Evolutionary conservation across 805 yeast species (phyloP), one percentile per base, ranked within the genome.

Genomic region (Ogataea siamensis): DNA sequence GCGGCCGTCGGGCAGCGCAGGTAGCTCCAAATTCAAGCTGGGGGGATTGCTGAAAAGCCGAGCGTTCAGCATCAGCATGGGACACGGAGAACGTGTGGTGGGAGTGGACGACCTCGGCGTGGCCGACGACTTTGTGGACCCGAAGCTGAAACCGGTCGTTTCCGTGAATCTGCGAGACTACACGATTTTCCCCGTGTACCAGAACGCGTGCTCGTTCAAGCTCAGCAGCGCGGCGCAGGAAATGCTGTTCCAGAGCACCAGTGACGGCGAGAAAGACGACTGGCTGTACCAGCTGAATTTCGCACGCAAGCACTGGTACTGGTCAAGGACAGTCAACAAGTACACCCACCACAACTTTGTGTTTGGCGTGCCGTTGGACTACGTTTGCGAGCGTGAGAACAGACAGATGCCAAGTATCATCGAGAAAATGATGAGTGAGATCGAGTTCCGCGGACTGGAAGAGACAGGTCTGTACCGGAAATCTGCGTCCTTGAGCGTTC

Each of bases 381-480:
- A 77, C 46, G 75, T 88, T 4, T 87, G 96, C 57, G 74, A 69
- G 37, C 69, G 95, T 34, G 95, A 87, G 49, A 65, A 73, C 7
- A 63, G 78, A 0, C 45, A 62, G 2, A 65, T 80, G 21, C 98
- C 98, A 1, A 62, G 56, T 5, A 75, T 89, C 28, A 77, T 89
- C 40, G 78, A 72, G 23, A 71, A 72, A 40, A 63, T 91, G 29
- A 69, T 88, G 49, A 71, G 71, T 31, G 93, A 83, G 49, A 84
- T 91, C 47, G 98, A 91, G 59, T 63, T 69, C n/a, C 76, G 89
- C 37, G 96, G 98, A 0, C 58, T 91, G 19, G 88, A 87, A 49
- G 97, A 89, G 56, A 85, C 87, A 37, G 98, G 98, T 12, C 68
- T 91, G 10, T 91, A 91, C 59, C 77, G 98, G 58, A 76, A 74